These are phyloP conservation scores for Aciculoconidium aculeatum DNA, from an alignment of 805 yeast genomes.

Conservation along the genomic window DNA sequence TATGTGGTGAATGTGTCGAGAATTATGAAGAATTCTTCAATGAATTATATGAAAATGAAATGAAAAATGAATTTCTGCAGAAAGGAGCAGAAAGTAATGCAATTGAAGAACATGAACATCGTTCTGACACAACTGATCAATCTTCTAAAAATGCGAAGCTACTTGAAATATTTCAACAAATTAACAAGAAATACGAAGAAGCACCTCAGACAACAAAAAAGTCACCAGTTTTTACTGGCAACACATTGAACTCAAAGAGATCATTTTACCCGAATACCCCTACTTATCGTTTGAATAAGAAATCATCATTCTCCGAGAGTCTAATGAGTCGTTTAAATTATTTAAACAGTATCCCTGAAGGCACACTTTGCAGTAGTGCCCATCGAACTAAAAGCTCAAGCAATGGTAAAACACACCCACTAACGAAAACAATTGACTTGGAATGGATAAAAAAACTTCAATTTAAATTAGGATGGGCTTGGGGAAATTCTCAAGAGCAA, in stretches of 20 bases:
- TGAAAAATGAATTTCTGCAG: slow-evolving; percentile 2
- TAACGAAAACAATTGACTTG: slow-evolving; percentile 8
- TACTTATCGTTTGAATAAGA: slow-evolving; percentile 7
- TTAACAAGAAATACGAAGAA: slow-evolving; percentile 16
- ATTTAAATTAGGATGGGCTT: slow-evolving; percentile 8
- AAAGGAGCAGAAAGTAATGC: slow-evolving; percentile 1
- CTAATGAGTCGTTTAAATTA: slow-evolving; percentile 15
- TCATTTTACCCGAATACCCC: slow-evolving; percentile 10
- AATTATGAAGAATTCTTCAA: slow-evolving; percentile 48
- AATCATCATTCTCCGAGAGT: slow-evolving; percentile 15
- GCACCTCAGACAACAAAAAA: slow-evolving; percentile 3
- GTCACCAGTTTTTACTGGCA: background rate
- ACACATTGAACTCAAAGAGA: slow-evolving; percentile 5
- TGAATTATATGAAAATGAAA: slow-evolving; percentile 25
- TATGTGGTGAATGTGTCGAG: slow-evolving; percentile 57
- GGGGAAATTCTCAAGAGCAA: slow-evolving; percentile 6
- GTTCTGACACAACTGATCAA: slow-evolving; percentile 2
- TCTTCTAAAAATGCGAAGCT: slow-evolving; percentile 8
- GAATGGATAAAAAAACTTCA: slow-evolving; percentile 11
- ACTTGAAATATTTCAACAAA: slow-evolving; percentile 14
- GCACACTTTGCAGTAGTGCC: slow-evolving; percentile 5
- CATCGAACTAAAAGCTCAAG: slow-evolving; percentile 1
- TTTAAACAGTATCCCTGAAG: slow-evolving; percentile 15
- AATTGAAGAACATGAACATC: slow-evolving; percentile 1
- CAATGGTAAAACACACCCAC: too few species aligned